Conservation (phyloP, 148 eudicot genomes). For the Rheum nobile region DNA sequence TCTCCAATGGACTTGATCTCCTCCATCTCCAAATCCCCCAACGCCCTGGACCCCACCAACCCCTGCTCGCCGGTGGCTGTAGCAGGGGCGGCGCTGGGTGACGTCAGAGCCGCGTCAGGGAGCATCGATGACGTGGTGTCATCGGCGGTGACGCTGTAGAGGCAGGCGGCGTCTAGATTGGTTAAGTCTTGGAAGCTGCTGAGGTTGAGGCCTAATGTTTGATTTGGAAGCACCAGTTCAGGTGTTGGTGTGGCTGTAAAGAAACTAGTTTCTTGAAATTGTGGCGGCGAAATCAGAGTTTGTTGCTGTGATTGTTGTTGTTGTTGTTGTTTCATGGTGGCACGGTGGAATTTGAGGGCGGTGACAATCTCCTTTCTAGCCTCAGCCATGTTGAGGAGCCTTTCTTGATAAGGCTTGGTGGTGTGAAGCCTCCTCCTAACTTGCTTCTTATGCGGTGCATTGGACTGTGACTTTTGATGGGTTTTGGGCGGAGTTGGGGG, state of each 20-base stretch:
- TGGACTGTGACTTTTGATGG: not conserved
- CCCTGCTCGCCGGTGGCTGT: not conserved
- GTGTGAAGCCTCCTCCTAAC: slow-evolving; percentile 84
- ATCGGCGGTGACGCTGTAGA: not conserved
- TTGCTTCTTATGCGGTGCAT: slow-evolving; percentile 41
- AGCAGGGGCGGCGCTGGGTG: not conserved
- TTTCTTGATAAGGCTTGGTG: slow-evolving; percentile 79
- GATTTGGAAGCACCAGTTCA: slow-evolving; percentile 44
- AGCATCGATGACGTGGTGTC: not conserved
- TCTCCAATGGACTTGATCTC: slow-evolving; percentile 70
- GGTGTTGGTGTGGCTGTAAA: not conserved
- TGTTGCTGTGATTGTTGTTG: not conserved
- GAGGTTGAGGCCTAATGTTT: slow-evolving; percentile 74
- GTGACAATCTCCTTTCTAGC: slow-evolving; percentile 84
- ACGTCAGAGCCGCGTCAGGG: not conserved
- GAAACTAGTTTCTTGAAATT: not conserved
- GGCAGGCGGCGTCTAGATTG: slow-evolving; percentile 20
- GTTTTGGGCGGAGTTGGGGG: not conserved
- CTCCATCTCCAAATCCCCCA: slow-evolving; percentile 72
- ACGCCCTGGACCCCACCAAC: slow-evolving; percentile 4
- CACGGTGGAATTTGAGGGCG: slow-evolving; percentile 81
- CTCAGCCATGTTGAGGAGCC: slow-evolving; percentile 92
- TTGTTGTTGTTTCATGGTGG: slow-evolving; percentile 50
- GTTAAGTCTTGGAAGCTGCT: slow-evolving; percentile 57
- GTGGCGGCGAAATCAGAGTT: not conserved